Conservation (phyloP, 148 eudicot species). For the Beta vulgaris region DNA sequence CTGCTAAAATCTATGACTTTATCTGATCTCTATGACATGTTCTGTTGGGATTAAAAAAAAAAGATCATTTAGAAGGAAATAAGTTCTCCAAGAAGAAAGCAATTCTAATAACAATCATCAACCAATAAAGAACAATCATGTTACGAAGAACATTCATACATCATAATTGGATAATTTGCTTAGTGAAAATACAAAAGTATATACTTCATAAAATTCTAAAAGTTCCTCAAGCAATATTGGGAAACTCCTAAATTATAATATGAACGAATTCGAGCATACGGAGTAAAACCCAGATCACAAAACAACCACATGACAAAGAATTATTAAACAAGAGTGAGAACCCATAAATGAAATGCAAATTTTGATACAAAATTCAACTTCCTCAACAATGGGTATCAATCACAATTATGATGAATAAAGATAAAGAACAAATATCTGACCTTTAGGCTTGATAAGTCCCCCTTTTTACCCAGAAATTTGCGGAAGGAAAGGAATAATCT, state of each 20-base stretch:
- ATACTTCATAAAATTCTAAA: no score
- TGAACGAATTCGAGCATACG: neutral
- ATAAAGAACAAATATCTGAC: neutral
- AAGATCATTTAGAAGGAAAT: neutral
- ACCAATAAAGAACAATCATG: no score
- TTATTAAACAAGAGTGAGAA: neutral
- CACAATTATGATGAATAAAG: neutral
- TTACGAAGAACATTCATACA: no score
- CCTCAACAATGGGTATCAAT: neutral
- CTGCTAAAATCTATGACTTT: neutral
- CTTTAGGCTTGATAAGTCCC: neutral
- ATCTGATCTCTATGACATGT: neutral
- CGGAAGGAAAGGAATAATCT: neutral
- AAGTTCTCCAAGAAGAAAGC: neutral
- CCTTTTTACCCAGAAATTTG: neutral
- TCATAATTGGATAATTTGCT: no score
- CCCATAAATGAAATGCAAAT: conserved; percentile 2
- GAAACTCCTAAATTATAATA: no score
- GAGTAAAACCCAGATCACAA: conserved; percentile 21
- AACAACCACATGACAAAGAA: neutral
- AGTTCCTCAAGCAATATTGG: no score
- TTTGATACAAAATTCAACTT: neutral
- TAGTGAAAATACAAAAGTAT: no score
- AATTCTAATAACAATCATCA: no score
- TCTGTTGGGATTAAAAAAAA: neutral